These are phyloP conservation scores for Cryptococcus sp. DNA, from an alignment of 1,284 basidiomycete species.

Conservation along the genomic window DNA sequence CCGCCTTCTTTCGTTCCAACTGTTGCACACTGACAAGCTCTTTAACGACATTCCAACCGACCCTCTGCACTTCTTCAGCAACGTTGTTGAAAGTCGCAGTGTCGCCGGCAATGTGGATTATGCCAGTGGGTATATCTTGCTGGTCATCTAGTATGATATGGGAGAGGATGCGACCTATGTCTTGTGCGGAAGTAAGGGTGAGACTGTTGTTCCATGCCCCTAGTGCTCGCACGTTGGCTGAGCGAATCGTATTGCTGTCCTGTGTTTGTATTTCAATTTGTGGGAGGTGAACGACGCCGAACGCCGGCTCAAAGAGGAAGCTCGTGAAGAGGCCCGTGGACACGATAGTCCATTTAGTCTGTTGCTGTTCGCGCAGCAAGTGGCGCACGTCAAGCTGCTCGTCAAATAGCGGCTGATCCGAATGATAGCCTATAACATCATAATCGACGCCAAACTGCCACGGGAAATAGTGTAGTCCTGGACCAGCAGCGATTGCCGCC, in stretches of 20 bases:
- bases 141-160: constrained; percentile 24
- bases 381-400: constrained; percentile 51
- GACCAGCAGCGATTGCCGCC: constrained; percentile 36
- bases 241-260: too few species aligned
- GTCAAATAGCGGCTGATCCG: constrained; percentile 47
- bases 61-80: constrained; percentile 1
- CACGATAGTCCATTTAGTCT: constrained; percentile 45
- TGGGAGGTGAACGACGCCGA: constrained; percentile 40
- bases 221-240: constrained; percentile 34
- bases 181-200: constrained; percentile 44
- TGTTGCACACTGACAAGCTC: constrained; percentile 19
- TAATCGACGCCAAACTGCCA: constrained; percentile 55
- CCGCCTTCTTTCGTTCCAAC: constrained; percentile 3
- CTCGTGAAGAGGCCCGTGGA: constrained; percentile 51
- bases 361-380: constrained; percentile 39
- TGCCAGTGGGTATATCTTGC: constrained; percentile 19
- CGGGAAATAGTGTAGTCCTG: constrained; percentile 40
- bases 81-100: constrained; percentile 31
- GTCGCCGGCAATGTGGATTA: constrained; percentile 42
- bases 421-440: constrained; percentile 46
- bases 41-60: constrained; percentile 29
- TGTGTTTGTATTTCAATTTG: too few species aligned
- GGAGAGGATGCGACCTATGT: constrained; percentile 45
- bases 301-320: constrained; percentile 45
- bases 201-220: constrained; percentile 42